phyloP scores from a whole-genome alignment of 2,329 filamentous ascomycete species.

The Colletotrichum chlorophyti region DNA sequence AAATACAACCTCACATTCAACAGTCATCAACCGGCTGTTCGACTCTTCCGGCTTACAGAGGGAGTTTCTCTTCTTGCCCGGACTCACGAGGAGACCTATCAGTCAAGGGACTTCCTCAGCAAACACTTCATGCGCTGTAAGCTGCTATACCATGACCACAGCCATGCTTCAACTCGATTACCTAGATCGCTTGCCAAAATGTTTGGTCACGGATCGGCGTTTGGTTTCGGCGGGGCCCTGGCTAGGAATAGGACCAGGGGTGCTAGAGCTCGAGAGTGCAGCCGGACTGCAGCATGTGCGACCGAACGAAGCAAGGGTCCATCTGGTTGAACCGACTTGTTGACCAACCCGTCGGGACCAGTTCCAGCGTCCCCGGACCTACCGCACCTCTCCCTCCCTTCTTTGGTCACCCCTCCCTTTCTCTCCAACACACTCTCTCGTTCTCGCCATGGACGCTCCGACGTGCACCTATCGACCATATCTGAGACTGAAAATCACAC shows the following conservation, averaged over 20 bases:
- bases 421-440: background rate
- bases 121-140: background rate
- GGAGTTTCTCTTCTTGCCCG: background rate
- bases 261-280: conserved; percentile 3
- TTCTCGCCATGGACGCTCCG: conserved; percentile 10
- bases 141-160: background rate
- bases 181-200: conserved; percentile 12
- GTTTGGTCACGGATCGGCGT: conserved; percentile 19
- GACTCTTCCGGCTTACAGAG: too few species aligned
- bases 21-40: too few species aligned
- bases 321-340: conserved; percentile 10
- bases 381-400: conserved; percentile 4
- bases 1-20: conserved; percentile 22
- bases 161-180: background rate
- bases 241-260: conserved; percentile 8
- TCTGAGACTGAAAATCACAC: conserved; percentile 10
- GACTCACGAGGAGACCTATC: too few species aligned
- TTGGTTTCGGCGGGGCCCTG: conserved; percentile 13
- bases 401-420: background rate
- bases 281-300: conserved; percentile 5
- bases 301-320: conserved; percentile 13
- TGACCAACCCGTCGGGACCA: conserved; percentile 26
- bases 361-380: conserved; percentile 16
- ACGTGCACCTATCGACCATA: conserved; percentile 8
- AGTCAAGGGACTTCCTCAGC: background rate